Base-by-base conservation (phyloP, 306 rosid genomes). In the Fragaria nilgerrensis region DNA sequence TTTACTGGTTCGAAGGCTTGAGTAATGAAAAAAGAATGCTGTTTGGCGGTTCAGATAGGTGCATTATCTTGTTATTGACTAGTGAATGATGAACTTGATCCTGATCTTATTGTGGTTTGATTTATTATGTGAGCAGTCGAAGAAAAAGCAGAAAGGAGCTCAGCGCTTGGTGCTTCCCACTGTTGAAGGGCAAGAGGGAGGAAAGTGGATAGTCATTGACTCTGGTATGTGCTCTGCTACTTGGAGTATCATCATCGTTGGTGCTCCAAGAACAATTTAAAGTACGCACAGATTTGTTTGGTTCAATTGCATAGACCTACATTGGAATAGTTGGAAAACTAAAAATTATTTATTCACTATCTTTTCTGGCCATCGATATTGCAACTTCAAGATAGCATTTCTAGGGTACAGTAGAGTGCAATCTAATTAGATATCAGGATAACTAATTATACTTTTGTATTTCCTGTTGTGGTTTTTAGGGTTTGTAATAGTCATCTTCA, bases 161-260 rank as follows among this genome's bases (percentile, higher is more conserved):
- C 61, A 73, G 39, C 86, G 91, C 62, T 64, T 89, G 76, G 58
- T 86, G 69, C 89, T 95, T 29, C 99, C 99, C 37, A 88, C 97
- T 52, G 97, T 95, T 75, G 87, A 95, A 85, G 99, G 99, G 17
- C 85, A 90, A 80, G 88, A 73, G 16, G 96, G 87, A 72, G 99
- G 99, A 44, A 95, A 90, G 79, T 95, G 99, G 99, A 87, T 95
- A 29, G 97, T 90, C 76, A 72, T 95, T 67, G 99, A 95, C 79
- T 89, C 97, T 78, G 98, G 99, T 95, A 79, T 77, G 62, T 79
- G 36, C 74, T 9, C 25, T 74, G 20, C 27, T 82, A 72, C 83
- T 68, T 72, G 44, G 17, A 27, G 41, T 44, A 63, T 43, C 7
- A 36, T 27, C 17, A 2, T n/a, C 62, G 11, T 4, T 77, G 17